Percentiles rank a stretch among this genome's conserved stretches.
Conservation (phyloP, 2,329 filamentous ascomycete genomes). For the Fusarium oxysporum region DNA sequence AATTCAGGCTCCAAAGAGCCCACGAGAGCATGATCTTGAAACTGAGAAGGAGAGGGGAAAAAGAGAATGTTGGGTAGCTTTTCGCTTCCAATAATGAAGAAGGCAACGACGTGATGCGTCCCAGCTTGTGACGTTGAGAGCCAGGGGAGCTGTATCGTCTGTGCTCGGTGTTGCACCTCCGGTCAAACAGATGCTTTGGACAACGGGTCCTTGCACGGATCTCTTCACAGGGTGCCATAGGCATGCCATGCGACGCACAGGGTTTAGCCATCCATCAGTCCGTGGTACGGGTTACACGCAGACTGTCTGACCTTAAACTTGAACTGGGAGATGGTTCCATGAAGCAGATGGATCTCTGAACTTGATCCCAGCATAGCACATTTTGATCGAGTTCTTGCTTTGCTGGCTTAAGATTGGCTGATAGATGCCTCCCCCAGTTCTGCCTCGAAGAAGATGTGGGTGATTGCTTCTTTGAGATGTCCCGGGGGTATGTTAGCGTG, state of each 20-base stretch:
- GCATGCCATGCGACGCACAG: conserved; percentile 39
- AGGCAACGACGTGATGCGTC: conserved; percentile 20
- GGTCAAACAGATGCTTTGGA: conserved; percentile 17
- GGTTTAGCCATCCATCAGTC: conserved; percentile 38
- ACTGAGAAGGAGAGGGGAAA: background rate
- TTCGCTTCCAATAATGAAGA: conserved; percentile 3
- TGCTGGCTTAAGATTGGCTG: background rate
- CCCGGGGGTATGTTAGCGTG: conserved; percentile 1
- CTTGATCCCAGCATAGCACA: background rate
- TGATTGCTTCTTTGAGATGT: background rate
- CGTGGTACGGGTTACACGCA: conserved; percentile 33
- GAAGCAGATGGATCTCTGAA: background rate
- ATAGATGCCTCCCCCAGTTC: background rate
- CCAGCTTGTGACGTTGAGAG: conserved; percentile 14
- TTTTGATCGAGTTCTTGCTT: background rate
- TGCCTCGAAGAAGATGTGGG: background rate
- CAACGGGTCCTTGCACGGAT: conserved; percentile 32
- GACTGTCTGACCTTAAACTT: conserved; percentile 11
- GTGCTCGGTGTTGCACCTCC: conserved; percentile 36
- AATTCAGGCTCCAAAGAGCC: background rate
- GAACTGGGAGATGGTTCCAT: background rate
- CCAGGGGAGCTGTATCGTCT: conserved; percentile 11
- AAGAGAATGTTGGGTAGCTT: conserved; percentile 6
- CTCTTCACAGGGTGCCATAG: conserved; percentile 25
- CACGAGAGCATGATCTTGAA: background rate